These are phyloP conservation scores for Mycena vitilis DNA, from an alignment of 768 basidiomycete genomes.

Conservation along the genomic window DNA sequence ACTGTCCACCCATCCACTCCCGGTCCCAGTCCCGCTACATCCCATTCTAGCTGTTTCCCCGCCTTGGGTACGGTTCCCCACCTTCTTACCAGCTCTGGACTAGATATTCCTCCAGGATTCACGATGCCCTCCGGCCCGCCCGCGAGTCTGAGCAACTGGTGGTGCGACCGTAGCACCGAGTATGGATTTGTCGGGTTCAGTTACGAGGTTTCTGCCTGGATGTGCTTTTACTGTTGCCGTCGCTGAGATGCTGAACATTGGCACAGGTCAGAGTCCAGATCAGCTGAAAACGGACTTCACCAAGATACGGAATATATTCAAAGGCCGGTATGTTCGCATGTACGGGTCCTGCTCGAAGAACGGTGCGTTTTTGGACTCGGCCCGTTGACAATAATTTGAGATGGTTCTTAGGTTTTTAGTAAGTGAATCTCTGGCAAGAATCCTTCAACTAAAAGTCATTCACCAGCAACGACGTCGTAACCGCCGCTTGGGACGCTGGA, in stretches of 20 bases:
- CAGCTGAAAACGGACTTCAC: constrained; percentile 66
- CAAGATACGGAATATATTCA: constrained; percentile 68
- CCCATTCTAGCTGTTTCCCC: no score
- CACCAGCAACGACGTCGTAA: constrained; percentile 64
- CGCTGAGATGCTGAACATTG: constrained; percentile 14
- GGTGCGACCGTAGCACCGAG: constrained; percentile 73
- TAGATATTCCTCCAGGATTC: constrained; percentile 49
- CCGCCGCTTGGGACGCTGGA: constrained; percentile 74
- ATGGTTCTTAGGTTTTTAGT: constrained; percentile 55
- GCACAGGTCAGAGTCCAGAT: constrained; percentile 65
- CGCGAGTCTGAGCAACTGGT: constrained; percentile 61
- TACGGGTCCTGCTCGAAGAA: constrained; percentile 59
- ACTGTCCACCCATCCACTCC: no score
- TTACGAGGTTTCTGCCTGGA: constrained; percentile 77
- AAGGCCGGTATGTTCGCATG: constrained; percentile 72
- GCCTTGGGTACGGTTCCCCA: no score
- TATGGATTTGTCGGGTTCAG: constrained; percentile 84
- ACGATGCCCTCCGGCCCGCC: constrained; percentile 66
- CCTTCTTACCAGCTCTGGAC: no score
- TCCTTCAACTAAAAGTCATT: background rate
- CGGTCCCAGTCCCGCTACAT: no score
- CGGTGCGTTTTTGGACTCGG: constrained; percentile 8
- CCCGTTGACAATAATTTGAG: background rate
- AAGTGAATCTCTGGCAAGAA: constrained; percentile 35
- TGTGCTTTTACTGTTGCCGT: constrained; percentile 36